Evolutionary conservation across 2,329 filamentous ascomycete genomes (phyloP).

Genomic region (Fusarium keratoplasticum): DNA sequence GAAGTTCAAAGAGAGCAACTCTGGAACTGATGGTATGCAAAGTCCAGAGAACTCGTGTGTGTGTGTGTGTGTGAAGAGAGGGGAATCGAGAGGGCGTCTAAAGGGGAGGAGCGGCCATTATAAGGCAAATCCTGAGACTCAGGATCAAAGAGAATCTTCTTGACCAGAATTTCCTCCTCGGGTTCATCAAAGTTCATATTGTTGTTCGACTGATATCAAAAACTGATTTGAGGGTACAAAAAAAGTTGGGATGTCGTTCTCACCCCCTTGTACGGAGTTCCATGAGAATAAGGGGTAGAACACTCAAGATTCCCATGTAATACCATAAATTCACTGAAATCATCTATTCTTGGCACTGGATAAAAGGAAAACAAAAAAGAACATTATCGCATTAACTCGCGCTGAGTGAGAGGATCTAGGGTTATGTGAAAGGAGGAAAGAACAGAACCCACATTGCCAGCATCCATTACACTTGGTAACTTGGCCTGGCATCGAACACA

Average conservation of each 20-base stretch:
- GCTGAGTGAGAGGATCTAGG: background rate
- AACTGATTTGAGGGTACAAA: background rate
- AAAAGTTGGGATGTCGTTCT: background rate
- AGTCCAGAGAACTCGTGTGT: background rate
- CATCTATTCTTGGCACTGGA: rapidly evolving
- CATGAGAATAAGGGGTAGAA: background rate
- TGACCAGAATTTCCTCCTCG: rapidly evolving
- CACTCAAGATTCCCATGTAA: background rate
- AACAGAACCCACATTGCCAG: background rate
- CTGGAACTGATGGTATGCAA: background rate
- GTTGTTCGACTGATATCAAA: rapidly evolving
- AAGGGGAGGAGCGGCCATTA: background rate
- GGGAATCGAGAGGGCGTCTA: background rate
- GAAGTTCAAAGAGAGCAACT: rapidly evolving
- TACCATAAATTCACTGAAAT: rapidly evolving
- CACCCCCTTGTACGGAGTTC: background rate
- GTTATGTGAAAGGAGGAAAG: background rate
- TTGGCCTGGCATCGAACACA: background rate
- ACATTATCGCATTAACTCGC: too few relatives aligned
- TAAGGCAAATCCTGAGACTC: background rate
- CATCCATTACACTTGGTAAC: background rate
- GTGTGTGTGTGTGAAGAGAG: background rate
- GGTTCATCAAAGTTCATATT: background rate
- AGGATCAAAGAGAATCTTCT: background rate
- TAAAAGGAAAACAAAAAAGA: background rate